These are phyloP conservation scores for Trichophyton rubrum DNA, from an alignment of 2,329 filamentous ascomycete genomes.

Conservation along the genomic window DNA sequence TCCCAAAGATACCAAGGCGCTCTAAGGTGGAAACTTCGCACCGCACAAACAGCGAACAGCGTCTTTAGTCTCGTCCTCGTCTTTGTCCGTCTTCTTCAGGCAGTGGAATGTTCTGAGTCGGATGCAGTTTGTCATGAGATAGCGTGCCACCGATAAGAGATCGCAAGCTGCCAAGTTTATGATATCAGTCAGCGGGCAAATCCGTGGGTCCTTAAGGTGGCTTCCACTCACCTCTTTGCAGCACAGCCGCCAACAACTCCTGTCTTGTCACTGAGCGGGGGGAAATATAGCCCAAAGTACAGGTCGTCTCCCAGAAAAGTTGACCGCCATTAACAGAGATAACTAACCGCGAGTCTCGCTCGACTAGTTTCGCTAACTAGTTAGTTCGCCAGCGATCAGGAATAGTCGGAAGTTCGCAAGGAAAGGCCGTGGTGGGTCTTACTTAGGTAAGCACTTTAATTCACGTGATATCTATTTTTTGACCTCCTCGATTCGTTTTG, in stretches of 20 bases:
- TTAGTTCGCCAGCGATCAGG: neutral
- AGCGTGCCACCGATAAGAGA: neutral
- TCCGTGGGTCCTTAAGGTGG: neutral
- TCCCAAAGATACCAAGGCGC: neutral
- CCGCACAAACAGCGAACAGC: neutral
- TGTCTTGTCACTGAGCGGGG: neutral
- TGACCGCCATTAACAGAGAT: neutral
- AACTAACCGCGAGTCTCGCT: neutral
- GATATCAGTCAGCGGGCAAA: conserved; percentile 3
- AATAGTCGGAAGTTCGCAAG: neutral
- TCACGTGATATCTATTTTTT: neutral
- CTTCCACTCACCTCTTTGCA: neutral
- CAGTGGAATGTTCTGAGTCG: neutral
- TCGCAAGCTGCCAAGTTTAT: neutral
- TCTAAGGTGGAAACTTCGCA: neutral
- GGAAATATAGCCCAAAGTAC: neutral
- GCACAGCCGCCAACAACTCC: neutral
- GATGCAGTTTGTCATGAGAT: neutral
- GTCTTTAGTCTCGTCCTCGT: neutral
- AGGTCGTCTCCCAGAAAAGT: neutral
- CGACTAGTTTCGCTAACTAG: neutral
- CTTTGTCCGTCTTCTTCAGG: neutral
- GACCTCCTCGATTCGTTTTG: neutral
- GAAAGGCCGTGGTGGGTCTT: neutral
- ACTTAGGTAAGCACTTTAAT: neutral